Percentiles rank a stretch among this genome's conserved stretches.
Evolutionary conservation across 148 eudicot species (phyloP).

Genomic region (Nepenthes gracilis): DNA sequence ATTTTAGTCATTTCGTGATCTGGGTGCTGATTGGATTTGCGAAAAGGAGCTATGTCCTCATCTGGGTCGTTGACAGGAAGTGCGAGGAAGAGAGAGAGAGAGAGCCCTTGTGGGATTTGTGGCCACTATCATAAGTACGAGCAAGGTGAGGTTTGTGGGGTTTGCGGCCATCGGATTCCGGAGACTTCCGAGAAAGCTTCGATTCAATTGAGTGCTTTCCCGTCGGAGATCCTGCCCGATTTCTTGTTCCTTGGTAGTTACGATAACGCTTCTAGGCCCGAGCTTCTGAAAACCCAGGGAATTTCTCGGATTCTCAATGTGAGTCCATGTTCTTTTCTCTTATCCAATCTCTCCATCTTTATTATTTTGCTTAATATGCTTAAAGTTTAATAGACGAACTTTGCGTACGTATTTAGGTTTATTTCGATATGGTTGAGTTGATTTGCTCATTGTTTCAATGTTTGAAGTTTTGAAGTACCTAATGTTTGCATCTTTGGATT

Average conservation of each 20-base stretch:
- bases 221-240: conserved; percentile 84
- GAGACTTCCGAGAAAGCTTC: conserved; percentile 23
- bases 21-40: too few species aligned
- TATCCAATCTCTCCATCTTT: too few species aligned
- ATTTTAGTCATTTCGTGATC: too few species aligned
- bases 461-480: too few species aligned
- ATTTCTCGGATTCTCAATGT: conserved; percentile 41
- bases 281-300: conserved; percentile 75
- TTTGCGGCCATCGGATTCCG: conserved; percentile 81
- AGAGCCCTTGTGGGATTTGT: conserved; percentile 70
- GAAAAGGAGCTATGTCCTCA: background rate
- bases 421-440: too few species aligned
- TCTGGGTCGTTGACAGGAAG: background rate
- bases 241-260: conserved; percentile 79
- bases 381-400: too few species aligned
- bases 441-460: too few species aligned
- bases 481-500: too few species aligned
- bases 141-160: conserved; percentile 78
- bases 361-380: too few species aligned
- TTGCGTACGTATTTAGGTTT: too few species aligned
- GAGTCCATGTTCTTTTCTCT: background rate
- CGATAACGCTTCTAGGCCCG: conserved; percentile 83
- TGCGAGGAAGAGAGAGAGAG: conserved; percentile 89
- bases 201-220: conserved; percentile 47
- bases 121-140: conserved; percentile 94